Evolutionary conservation across 768 basidiomycete species (phyloP).

Genomic region (Astraeus odoratus): DNA sequence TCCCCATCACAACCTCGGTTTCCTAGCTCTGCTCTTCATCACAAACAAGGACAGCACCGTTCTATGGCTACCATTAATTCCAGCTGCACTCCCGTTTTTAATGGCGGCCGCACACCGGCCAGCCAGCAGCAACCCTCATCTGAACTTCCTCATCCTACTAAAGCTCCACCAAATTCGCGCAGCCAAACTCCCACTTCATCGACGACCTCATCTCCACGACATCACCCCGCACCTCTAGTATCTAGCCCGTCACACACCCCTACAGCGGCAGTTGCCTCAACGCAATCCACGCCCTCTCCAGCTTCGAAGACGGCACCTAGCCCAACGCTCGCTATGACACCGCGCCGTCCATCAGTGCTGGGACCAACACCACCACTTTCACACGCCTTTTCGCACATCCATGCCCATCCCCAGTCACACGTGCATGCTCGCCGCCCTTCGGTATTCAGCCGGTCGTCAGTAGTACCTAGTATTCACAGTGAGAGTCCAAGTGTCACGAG

Average conservation of each 20-base stretch:
- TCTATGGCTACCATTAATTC: constrained; percentile 13
- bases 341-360: constrained; percentile 32
- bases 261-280: constrained; percentile 27
- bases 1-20: constrained; percentile 22
- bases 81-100: constrained; percentile 13
- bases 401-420: constrained; percentile 15
- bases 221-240: constrained; percentile 20
- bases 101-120: constrained; percentile 12
- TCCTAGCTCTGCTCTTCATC: no score
- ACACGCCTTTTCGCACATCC: constrained; percentile 29
- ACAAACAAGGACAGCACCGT: constrained; percentile 7
- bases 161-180: constrained; percentile 34
- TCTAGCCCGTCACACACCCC: background rate
- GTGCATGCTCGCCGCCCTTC: constrained; percentile 29
- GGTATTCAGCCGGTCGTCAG: constrained; percentile 39
- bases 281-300: constrained; percentile 27
- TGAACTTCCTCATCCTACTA: constrained; percentile 14
- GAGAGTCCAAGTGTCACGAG: constrained; percentile 28
- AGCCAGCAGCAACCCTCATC: constrained; percentile 13
- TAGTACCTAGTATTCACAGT: constrained; percentile 23
- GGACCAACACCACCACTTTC: background rate
- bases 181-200: constrained; percentile 53
- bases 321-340: constrained; percentile 35
- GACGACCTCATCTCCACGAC: constrained; percentile 50
- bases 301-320: constrained; percentile 35